Conservation (phyloP, 2,329 filamentous ascomycete genomes). For the Arthrobotrys musiformis region DNA sequence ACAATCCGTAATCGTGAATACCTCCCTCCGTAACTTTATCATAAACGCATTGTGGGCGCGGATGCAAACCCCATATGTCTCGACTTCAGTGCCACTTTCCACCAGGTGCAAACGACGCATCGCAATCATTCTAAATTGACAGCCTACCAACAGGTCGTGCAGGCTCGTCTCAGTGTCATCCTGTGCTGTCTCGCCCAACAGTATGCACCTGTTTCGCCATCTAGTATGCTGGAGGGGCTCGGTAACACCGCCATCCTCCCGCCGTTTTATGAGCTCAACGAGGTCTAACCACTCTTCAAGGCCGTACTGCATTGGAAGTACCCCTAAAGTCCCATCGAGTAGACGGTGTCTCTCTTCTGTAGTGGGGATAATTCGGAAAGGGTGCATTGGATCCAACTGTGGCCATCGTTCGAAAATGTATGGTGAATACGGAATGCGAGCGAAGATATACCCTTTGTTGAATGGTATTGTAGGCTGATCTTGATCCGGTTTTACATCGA, state of each 20-base stretch:
- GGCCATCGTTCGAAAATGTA: not conserved
- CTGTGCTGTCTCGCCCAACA: not conserved
- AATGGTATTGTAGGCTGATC: not conserved
- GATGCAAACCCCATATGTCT: constrained; percentile 9
- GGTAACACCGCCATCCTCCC: not conserved
- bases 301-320: not conserved
- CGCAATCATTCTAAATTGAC: not conserved
- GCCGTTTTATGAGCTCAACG: not conserved
- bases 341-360: not conserved
- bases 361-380: not conserved
- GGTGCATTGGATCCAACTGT: not conserved
- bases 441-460: not conserved
- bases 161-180: not conserved
- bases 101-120: not conserved
- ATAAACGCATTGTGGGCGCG: not conserved
- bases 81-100: not conserved
- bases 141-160: not conserved
- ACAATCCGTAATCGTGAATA: not conserved
- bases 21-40: not conserved
- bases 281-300: not conserved
- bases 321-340: not conserved
- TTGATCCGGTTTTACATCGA: not conserved
- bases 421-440: not conserved
- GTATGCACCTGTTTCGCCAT: not conserved
- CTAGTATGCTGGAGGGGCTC: not conserved